Base-by-base conservation (phyloP, 2,329 filamentous ascomycete genomes). In the Tolypocladium guangdongense region DNA sequence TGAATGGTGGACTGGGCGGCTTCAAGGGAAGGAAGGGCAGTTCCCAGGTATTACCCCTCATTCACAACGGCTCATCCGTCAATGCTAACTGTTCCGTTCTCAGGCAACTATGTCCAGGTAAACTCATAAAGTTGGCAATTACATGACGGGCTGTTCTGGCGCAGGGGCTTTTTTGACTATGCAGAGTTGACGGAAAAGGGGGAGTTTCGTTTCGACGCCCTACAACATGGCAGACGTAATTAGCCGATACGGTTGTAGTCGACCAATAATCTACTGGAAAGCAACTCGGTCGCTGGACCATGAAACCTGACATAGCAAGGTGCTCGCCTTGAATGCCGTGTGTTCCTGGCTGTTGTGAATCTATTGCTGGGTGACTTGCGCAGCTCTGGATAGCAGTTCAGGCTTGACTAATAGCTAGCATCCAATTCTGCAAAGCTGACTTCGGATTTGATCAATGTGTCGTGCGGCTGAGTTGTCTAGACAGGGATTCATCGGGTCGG, bases 1-100 rank as follows among this genome's bases (percentile, higher is more conserved):
- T 62, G 93, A 99, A 70, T 99, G 93, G 93, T 99, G 93, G 93
- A 85, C 79, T 10, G 93, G 93, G 38, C 88, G 83, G 66, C 66
- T 95, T 52, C 78, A 86, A 55, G 90, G 87, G 49, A 86, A 86
- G 71, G 76, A 88, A 64, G 93, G 93, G 30, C 92, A 97, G 66
- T 99, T 99, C 68, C 93, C 93, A 72, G 93, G 93, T 96, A 77
- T 39, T 16, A 33, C 45, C 65, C 72, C 59, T 71, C 18, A 20
- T 30, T 45, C 24, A 4, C 27, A 8, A 12, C 43, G 18, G 4
- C 24, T 46, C 7, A 10, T 11, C 27, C 18, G 11, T 7, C 12
- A 3, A 14, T 47, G 27, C 43, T 47, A 20, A 47, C 10, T 7
- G 10, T 2, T 14, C 6, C 14, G 16, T 41, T 33, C 30, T 10